Evolutionary conservation across 2,329 filamentous ascomycete genomes (phyloP), one percentile per base, ranked within the genome.

Genomic region (Gaeumannomyces sp.): DNA sequence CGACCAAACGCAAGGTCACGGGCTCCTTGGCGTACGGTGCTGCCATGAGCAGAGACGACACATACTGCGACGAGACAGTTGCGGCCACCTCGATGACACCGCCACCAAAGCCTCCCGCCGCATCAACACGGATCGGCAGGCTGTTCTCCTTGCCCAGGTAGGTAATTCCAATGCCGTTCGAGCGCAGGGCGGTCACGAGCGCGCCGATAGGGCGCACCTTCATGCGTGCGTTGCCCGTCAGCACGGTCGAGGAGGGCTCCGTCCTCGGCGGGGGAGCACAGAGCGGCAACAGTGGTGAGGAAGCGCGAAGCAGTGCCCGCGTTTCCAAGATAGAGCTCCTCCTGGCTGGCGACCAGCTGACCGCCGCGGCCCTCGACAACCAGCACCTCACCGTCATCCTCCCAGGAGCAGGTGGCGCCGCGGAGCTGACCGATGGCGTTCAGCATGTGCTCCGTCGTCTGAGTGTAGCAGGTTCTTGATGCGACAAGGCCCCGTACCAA

Each of bases 31-130:
- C 95, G 73, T 98, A 99, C 0, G 95, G 95, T 0, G 95, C 95
- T 66, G 93, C 96, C 92, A 99, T 96, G 63, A 99, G 82, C 68
- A 99, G 88, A 1, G 94, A 97, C 0, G 95, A 98, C 53, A 99
- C 95, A 73, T 98, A 99, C 78, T 99, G 95, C n/a, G 95, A 98
- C 11, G 95, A 99, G 22, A 98, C 90, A 58, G 95, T 98, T 0
- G 95, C 95, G 14, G 93, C 92, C 65, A 99, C 83, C 74, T 96
- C 91, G 71, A 99, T 97, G 33, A 90, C 83, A 53, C 95, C 95
- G 64, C 93, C 94, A 60, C 87, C 85, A 69, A 97, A 89, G 4
- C 93, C 94, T 61, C 88, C 89, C 29, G 90, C 90, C 60, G 95
- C 93, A 67, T 89, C 85, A 62, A 99, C 89, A 66, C 88, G 86